A percentile compares a stretch with the other conserved stretches of the same genome.
phyloP scores from a whole-genome alignment of 176 grass and related monocot genomes.

The Triticum timopheevii region DNA sequence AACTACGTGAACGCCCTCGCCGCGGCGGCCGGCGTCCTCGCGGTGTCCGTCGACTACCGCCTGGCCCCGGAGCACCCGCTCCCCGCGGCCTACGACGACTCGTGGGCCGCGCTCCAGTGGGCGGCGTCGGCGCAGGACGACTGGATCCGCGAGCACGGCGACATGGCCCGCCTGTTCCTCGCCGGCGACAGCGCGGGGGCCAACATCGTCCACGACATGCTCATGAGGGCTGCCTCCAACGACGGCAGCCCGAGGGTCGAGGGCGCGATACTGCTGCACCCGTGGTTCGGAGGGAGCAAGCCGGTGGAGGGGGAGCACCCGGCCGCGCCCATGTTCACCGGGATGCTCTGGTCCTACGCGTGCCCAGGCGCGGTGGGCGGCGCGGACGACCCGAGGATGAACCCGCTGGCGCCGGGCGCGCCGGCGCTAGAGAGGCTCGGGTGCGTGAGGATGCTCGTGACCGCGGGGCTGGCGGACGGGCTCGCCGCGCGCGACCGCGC shows the following conservation, averaged over 20 bases:
- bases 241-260: neutral
- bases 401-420: conserved; percentile 38
- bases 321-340: neutral
- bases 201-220: conserved; percentile 63
- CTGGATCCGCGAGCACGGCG: conserved; percentile 56
- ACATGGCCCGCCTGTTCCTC: conserved; percentile 47
- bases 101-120: conserved; percentile 47
- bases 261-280: conserved; percentile 49
- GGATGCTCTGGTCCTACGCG: conserved; percentile 50
- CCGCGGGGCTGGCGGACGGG: conserved; percentile 32
- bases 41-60: conserved; percentile 48
- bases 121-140: conserved; percentile 21
- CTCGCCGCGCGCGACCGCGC: conserved; percentile 30
- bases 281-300: conserved; percentile 42
- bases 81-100: conserved; percentile 60
- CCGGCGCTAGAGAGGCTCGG: conserved; percentile 27
- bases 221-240: conserved; percentile 3
- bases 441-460: conserved; percentile 47
- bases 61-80: conserved; percentile 55
- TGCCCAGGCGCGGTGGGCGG: conserved; percentile 41
- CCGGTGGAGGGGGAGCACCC: conserved; percentile 25
- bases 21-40: conserved; percentile 40
- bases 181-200: conserved; percentile 68
- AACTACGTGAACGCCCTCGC: conserved; percentile 32
- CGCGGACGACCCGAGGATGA: conserved; percentile 47